A percentile compares a stretch with the other conserved stretches of the same genome.
Conservation (phyloP, 2,329 filamentous ascomycete species). For the Aspergillus aculeatus region DNA sequence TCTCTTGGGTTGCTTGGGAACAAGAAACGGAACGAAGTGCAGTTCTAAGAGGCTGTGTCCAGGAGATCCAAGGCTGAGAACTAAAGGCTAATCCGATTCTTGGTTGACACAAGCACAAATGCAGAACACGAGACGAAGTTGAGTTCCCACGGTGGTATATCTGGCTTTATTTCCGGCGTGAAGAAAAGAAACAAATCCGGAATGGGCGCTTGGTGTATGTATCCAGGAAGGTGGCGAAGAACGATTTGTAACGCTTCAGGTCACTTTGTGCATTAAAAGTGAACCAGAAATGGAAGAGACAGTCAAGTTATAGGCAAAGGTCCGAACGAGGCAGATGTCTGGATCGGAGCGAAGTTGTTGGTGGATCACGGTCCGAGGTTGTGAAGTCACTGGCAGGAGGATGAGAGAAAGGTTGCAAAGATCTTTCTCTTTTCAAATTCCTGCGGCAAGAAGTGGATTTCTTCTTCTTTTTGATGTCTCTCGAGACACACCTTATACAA, state of each 20-base stretch:
- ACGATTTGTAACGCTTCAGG: slow-evolving; percentile 9
- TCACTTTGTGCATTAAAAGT: slow-evolving; percentile 16
- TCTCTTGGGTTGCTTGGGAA: slow-evolving; percentile 20
- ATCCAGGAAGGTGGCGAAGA: slow-evolving; percentile 15
- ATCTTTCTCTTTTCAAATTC: neutral
- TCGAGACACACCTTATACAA: slow-evolving; percentile 6
- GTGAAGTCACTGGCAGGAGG: neutral
- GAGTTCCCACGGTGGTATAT: slow-evolving; percentile 15
- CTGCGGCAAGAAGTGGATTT: neutral
- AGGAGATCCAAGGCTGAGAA: slow-evolving; percentile 24
- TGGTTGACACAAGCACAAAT: slow-evolving; percentile 18
- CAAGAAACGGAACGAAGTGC: slow-evolving; percentile 25
- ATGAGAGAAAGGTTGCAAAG: neutral
- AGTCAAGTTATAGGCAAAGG: slow-evolving; percentile 8
- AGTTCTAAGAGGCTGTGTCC: slow-evolving; percentile 24
- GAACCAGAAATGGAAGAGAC: slow-evolving; percentile 14
- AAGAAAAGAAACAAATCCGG: slow-evolving; percentile 21
- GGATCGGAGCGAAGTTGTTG: slow-evolving; percentile 5
- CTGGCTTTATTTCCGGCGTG: slow-evolving; percentile 12
- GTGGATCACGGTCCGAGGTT: neutral
- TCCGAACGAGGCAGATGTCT: slow-evolving; percentile 2
- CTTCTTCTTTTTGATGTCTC: neutral
- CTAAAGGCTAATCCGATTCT: slow-evolving; percentile 21
- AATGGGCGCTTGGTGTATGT: slow-evolving; percentile 14
- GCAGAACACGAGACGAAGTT: slow-evolving; percentile 14